Percentiles rank a stretch among this genome's conserved stretches.
Evolutionary conservation across 805 yeast genomes (phyloP).

Genomic region (Teunomyces tritomae): DNA sequence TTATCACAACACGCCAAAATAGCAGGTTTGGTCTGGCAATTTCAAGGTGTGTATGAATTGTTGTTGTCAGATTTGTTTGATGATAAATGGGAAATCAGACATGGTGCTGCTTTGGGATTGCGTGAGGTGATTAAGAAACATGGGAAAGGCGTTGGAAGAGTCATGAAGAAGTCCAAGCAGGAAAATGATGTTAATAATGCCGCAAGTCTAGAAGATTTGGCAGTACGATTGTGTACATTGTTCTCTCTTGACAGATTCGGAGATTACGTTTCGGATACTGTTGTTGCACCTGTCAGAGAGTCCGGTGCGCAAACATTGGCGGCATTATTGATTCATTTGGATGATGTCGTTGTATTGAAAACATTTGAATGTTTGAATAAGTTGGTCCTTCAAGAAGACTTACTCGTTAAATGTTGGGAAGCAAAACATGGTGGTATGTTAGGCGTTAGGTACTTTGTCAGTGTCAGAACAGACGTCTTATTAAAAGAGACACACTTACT

Average conservation of each 20-base stretch:
- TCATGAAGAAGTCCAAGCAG: slow-evolving; percentile 54
- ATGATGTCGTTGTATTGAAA: slow-evolving; percentile 53
- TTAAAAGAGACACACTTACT: slow-evolving; percentile 56
- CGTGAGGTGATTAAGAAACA: slow-evolving; percentile 82
- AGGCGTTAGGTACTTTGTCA: slow-evolving; percentile 87
- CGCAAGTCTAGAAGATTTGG: slow-evolving; percentile 78
- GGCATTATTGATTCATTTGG: slow-evolving; percentile 76
- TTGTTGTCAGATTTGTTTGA: slow-evolving; percentile 75
- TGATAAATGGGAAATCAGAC: slow-evolving; percentile 91
- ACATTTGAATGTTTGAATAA: slow-evolving; percentile 66
- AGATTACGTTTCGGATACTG: slow-evolving; percentile 95
- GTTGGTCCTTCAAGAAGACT: slow-evolving; percentile 64
- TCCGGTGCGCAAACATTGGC: slow-evolving; percentile 94
- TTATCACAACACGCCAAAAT: slow-evolving; percentile 69
- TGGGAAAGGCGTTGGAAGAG: slow-evolving; percentile 82
- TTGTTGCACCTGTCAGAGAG: slow-evolving; percentile 97
- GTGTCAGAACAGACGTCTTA: slow-evolving; percentile 80
- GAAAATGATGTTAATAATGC: slow-evolving; percentile 68
- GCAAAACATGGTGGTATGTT: slow-evolving; percentile 98
- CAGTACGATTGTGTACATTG: slow-evolving; percentile 78
- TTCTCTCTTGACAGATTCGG: slow-evolving; percentile 95
- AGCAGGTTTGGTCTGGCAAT: slow-evolving; percentile 84
- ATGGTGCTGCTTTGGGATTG: slow-evolving; percentile 91
- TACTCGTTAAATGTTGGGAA: slow-evolving; percentile 75
- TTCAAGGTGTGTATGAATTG: slow-evolving; percentile 87